Base-by-base conservation (phyloP, 1,284 basidiomycete species). In the Ustilago curta region DNA sequence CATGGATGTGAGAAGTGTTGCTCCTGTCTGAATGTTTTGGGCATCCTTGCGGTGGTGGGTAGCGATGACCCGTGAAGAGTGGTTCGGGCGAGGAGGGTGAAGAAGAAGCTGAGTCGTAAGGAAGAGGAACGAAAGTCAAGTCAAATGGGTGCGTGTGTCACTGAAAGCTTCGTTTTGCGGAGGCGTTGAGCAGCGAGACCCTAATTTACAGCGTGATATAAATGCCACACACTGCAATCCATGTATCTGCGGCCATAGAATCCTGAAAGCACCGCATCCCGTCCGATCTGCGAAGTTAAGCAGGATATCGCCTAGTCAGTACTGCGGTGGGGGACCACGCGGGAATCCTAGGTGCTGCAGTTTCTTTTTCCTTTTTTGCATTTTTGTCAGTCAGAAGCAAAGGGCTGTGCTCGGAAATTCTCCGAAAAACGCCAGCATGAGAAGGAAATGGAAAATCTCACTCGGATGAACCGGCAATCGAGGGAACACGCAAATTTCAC, bases 261-360 rank as follows among this genome's bases (percentile, higher is more conserved):
- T 89, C 88, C 87, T 88, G 90, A 90, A 90, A 91, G 88, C 89
- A 91, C 90, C 88, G 89, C 90, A 91, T 91, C 90, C 90, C 88
- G 89, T 91, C 90, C 85, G 90, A 91, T 91, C 90, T 91, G 90
- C 88, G 89, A 88, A 91, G 90, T 90, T 90, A 91, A 91, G 88
- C 89, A 88, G 88, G 88, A 89, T 91, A 89, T 90, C 88, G 90
- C 89, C 88, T 86, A 90, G 90, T 90, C 90, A 91, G 90, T 91
- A 91, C 90, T 90, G 91, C 88, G 90, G 90, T 91, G 90, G 90
- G 90, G 90, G 90, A 91, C 90, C 90, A 91, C 89, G 88, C 87
- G 89, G 90, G 90, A 91, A 91, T 91, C 90, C 90, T 90, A 87
- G 89, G 89, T 91, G 90, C 89, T 89, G 90, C 90, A 90, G 90